These are phyloP conservation scores for Asterionellopsis glacialis DNA, from an alignment of 108 stramenopile species.

Conservation along the genomic window DNA sequence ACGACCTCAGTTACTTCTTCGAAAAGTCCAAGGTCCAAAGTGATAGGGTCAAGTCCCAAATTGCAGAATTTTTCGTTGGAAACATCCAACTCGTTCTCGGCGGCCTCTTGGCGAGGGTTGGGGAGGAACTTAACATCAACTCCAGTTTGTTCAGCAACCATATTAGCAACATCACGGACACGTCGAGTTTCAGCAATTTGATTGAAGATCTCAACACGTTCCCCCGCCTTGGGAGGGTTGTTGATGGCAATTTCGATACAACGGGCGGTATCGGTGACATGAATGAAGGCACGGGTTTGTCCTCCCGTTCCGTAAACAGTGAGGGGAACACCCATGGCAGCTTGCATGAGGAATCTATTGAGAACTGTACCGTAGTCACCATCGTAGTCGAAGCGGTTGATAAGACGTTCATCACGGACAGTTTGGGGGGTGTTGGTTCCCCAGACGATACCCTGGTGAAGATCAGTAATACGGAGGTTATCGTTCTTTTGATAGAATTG, in stretches of 20 bases:
- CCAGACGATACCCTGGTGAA: constrained; percentile 99
- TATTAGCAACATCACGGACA: constrained; percentile 91
- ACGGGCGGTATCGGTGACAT: constrained; percentile 92
- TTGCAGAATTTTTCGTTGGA: constrained; percentile 92
- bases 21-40: constrained; percentile 85
- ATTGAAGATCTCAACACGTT: constrained; percentile 95
- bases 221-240: constrained; percentile 91
- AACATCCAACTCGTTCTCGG: constrained; percentile 98
- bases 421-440: constrained; percentile 99
- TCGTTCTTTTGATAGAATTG: constrained; percentile 99
- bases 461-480: constrained; percentile 90
- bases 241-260: constrained; percentile 97
- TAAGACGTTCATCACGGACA: constrained; percentile 86
- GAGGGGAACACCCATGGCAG: constrained; percentile 93
- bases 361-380: constrained; percentile 98
- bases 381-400: constrained; percentile 98
- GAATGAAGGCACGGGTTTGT: constrained; percentile 97
- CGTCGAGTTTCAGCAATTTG: constrained; percentile 96
- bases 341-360: constrained; percentile 98
- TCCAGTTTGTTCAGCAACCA: constrained; percentile 90
- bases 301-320: constrained; percentile 98
- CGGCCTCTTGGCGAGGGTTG: constrained; percentile 96
- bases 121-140: constrained; percentile 89
- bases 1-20: constrained; percentile 94
- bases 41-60: constrained; percentile 90